Conservation (phyloP, 2,329 filamentous ascomycete species). For the Torrubiella hemipterigena region DNA sequence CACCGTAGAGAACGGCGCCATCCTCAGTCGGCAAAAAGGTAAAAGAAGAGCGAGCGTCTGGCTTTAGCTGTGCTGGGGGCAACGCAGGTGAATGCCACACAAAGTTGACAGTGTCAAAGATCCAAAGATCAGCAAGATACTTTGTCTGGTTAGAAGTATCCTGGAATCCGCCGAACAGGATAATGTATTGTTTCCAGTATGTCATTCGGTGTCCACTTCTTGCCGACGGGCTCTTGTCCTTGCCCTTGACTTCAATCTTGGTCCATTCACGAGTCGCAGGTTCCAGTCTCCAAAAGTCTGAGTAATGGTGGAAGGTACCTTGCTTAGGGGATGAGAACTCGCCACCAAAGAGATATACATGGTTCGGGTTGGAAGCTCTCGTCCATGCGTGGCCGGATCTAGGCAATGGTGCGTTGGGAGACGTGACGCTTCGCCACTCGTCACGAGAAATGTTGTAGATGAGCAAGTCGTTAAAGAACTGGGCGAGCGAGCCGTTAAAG, state of each 20-base stretch:
- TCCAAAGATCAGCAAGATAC: constrained; percentile 87
- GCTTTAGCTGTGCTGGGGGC: constrained; percentile 70
- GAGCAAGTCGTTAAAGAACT: constrained; percentile 55
- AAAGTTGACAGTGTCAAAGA: constrained; percentile 85
- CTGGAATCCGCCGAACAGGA: constrained; percentile 94
- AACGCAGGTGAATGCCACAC: constrained; percentile 70
- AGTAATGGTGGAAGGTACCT: constrained; percentile 98
- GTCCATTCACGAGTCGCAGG: constrained; percentile 80
- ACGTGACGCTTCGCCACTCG: constrained; percentile 84
- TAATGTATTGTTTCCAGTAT: constrained; percentile 91
- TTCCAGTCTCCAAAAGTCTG: constrained; percentile 93
- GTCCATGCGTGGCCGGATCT: constrained; percentile 93
- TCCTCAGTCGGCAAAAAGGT: constrained; percentile 82
- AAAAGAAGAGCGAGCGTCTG: constrained; percentile 84
- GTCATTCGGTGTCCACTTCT: constrained; percentile 93
- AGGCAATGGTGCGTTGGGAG: constrained; percentile 82
- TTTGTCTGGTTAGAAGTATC: constrained; percentile 92
- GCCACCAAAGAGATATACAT: constrained; percentile 86
- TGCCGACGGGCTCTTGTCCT: constrained; percentile 69
- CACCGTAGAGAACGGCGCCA: constrained; percentile 83
- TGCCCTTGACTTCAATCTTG: constrained; percentile 67
- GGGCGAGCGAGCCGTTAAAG: constrained; percentile 81
- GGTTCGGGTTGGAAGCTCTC: constrained; percentile 69
- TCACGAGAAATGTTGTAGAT: constrained; percentile 70
- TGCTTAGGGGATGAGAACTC: constrained; percentile 97